Base-by-base conservation (phyloP, 2,329 filamentous ascomycete species). In the Emericellopsis cladophorae region DNA sequence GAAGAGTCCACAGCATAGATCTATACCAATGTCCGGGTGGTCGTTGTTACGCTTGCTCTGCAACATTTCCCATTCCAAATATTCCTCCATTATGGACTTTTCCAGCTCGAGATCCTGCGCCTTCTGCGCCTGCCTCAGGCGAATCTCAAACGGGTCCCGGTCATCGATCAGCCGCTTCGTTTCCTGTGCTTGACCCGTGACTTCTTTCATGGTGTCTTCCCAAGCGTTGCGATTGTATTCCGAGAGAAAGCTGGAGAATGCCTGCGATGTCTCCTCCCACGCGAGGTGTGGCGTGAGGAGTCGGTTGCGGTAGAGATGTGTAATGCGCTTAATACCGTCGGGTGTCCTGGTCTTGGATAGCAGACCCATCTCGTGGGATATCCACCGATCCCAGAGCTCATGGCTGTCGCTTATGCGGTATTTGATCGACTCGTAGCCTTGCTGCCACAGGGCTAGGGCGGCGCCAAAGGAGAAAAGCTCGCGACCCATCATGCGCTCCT, bases 21-120 rank as follows among this genome's bases (percentile, higher is more conserved):
- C 64, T 29, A 72, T 55, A 24, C 67, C 59, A 15, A 66, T 58
- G 21, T 64, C 59, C 10, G 60, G 55, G 38, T 64, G 60, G 39
- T 67, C 66, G 34, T 65, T 65, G 39, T 68, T 78, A 32, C 52
- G 52, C 49, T 72, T 72, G 47, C 67, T 69, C 53, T 79, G 75
- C 15, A 61, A 67, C 51, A 81, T 72, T 65, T 98, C 92, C 84
- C 86, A 95, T 41, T 85, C 79, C 15, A 96, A 66, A 52, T 98
- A 98, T 42, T 83, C 75, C 5, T 58, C 61, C 62, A 80, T 67
- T 35, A 61, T 56, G 16, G 58, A 49, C 49, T 67, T 68, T 43
- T 82, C 67, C 4, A 66, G 67, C 10, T 74, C 70, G 23, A 63
- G 56, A 48, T 85, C 74, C 42, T 67, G 70, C 7, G 70, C 60